Base-by-base conservation (phyloP, 2,329 filamentous ascomycete species). In the Pseudogymnoascus pannorum region DNA sequence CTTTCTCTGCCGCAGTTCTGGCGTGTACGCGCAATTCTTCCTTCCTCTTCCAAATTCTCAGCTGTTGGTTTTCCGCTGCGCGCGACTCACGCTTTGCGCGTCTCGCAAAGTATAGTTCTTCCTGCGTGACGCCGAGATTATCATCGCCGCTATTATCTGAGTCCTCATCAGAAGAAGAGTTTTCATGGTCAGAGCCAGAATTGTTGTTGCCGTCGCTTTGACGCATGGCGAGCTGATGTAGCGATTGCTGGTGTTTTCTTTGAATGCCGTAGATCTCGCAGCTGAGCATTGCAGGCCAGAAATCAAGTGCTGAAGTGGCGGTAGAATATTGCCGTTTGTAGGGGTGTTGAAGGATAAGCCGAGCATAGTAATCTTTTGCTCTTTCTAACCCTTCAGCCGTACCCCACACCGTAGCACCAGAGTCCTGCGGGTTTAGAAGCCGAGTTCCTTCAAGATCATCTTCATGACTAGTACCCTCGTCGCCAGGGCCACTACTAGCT, bases 211-310 rank as follows among this genome's bases (percentile, higher is more conserved):
- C 4, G n/a, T 54, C 48, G 5, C 26, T 12, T 54, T 54, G 24
- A 31, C 26, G 24, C 24, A 18, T 54, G 16, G n/a, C 24, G 9
- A 80, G 66, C 9, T 69, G 71, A 60, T 76, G 72, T 36, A 81
- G 69, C 9, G 74, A 79, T 58, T 71, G 70, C 60, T 72, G 75
- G 69, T 81, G 81, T 76, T 85, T 85, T 54, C 83, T 78, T 69
- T 89, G 83, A 1, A 86, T 78, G 64, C 88, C 84, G 71, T 91
- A 92, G 59, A 96, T 82, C 83, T 94, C 93, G 51, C 91, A 82
- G 57, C 86, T 86, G 67, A 93, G 87, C 76, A 96, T 82, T 12
- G 88, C 88, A 12, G 89, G 86, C 75, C 91, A 92, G 72, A 97
- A 96, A 64, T 91, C 86, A 36, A 89, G 71, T 9, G 89, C 85